phyloP scores from a whole-genome alignment of 1,284 basidiomycete species.

The Boletellus sp. region DNA sequence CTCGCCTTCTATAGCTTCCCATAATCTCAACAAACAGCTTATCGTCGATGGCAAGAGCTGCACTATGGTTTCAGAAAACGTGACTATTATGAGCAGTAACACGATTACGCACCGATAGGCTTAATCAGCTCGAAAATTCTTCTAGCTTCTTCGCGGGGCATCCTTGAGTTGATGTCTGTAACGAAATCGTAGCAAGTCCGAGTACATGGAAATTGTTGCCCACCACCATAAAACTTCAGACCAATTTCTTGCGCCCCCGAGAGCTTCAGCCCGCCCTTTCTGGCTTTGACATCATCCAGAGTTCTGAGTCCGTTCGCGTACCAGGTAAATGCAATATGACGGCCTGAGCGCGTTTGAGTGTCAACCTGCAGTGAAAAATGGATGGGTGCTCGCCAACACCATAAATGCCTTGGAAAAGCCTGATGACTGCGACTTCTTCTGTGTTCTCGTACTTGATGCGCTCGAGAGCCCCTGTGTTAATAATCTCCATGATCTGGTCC shows the following conservation, averaged over 20 bases:
- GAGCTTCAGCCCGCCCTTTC: constrained; percentile 61
- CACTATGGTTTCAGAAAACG: not conserved
- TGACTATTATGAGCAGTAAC: not conserved
- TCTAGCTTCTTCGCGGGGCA: constrained; percentile 77
- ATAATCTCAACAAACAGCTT: constrained; percentile 79
- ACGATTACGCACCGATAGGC: constrained; percentile 49
- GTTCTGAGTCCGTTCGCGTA: constrained; percentile 75
- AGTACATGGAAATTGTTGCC: constrained; percentile 3
- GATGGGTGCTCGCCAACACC: constrained; percentile 63
- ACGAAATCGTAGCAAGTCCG: not conserved
- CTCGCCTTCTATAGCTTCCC: constrained; percentile 82
- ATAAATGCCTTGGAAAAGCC: constrained; percentile 75
- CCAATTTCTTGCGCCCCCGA: constrained; percentile 71
- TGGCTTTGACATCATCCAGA: constrained; percentile 64
- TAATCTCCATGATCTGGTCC: constrained; percentile 70
- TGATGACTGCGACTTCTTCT: constrained; percentile 50
- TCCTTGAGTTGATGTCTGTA: constrained; percentile 72
- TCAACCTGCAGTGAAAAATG: not conserved
- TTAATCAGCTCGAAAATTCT: constrained; percentile 71
- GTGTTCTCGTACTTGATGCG: constrained; percentile 63
- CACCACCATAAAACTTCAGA: constrained; percentile 74
- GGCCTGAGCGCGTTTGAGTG: constrained; percentile 40
- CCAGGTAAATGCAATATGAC: constrained; percentile 64
- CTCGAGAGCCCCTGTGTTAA: constrained; percentile 61
- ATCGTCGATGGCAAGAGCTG: constrained; percentile 69